These are phyloP conservation scores for Plasmodium berghei DNA, from an alignment of 169 alveolate species.

Conservation along the genomic window DNA sequence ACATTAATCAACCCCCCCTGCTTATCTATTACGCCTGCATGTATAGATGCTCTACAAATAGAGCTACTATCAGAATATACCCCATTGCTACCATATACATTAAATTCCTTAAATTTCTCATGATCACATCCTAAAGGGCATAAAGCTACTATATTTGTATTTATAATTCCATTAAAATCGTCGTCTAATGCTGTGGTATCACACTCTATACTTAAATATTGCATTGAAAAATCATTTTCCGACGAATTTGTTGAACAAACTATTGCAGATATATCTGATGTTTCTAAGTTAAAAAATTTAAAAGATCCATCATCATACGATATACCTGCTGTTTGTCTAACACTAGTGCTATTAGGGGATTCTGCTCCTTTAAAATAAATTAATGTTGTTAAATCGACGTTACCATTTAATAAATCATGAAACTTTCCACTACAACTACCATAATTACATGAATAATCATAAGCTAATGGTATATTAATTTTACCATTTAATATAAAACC, in stretches of 20 bases:
- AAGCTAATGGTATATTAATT: conserved; percentile 90
- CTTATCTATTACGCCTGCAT: conserved; percentile 87
- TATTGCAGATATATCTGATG: conserved; percentile 89
- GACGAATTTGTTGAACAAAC: conserved; percentile 90
- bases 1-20: conserved; percentile 89
- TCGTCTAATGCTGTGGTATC: conserved; percentile 73
- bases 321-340: conserved; percentile 87
- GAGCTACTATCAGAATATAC: conserved; percentile 90
- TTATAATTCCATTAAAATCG: conserved; percentile 73
- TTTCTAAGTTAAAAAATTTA: conserved; percentile 87
- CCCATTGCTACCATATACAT: conserved; percentile 90
- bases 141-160: conserved; percentile 89
- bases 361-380: conserved; percentile 77
- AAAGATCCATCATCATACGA: conserved; percentile 86
- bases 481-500: conserved; percentile 86
- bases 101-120: conserved; percentile 44
- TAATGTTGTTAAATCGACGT: conserved; percentile 78
- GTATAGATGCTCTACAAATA: conserved; percentile 93
- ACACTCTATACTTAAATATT: conserved; percentile 77
- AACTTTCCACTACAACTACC: conserved; percentile 88
- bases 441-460: conserved; percentile 86
- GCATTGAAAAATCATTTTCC: conserved; percentile 82
- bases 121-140: conserved; percentile 89
- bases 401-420: conserved; percentile 87
- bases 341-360: conserved; percentile 71